These are phyloP conservation scores for Spizellomyces punctatus DNA, from an alignment of 192 early-diverging fungal species.

Conservation along the genomic window DNA sequence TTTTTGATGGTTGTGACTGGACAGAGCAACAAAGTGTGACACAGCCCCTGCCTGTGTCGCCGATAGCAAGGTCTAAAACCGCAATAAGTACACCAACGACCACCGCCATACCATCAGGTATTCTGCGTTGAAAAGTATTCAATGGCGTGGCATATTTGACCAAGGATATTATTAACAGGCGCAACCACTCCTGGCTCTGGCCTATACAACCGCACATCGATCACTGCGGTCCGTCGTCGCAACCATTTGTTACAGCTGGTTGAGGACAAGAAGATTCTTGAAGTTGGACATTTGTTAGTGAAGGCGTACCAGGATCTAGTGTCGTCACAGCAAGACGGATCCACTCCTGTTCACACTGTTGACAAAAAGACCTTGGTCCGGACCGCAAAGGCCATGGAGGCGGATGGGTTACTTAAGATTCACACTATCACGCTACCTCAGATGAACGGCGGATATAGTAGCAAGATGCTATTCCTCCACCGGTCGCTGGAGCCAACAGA, in stretches of 20 bases:
- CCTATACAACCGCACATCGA: too few relatives aligned
- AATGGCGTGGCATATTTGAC: too few relatives aligned
- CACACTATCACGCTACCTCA: conserved; percentile 48
- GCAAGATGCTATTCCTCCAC: conserved; percentile 52
- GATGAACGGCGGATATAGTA: conserved; percentile 41
- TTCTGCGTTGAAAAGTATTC: too few relatives aligned
- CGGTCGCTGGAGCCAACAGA: conserved; percentile 39
- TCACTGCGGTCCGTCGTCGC: conserved; percentile 9
- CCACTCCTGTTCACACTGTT: conserved; percentile 32
- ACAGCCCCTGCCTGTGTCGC: too few relatives aligned
- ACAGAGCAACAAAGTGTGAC: too few relatives aligned
- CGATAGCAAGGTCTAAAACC: too few relatives aligned
- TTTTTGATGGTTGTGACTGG: too few relatives aligned
- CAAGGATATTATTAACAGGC: too few relatives aligned
- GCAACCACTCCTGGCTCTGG: too few relatives aligned
- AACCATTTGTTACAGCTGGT: conserved; percentile 26
- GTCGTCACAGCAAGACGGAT: background rate
- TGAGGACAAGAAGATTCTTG: conserved; percentile 34
- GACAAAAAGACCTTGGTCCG: conserved; percentile 61
- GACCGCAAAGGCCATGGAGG: conserved; percentile 45
- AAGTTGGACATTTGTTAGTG: conserved; percentile 20
- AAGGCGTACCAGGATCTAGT: conserved; percentile 10
- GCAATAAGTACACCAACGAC: too few relatives aligned
- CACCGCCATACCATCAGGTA: too few relatives aligned
- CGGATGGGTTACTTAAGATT: conserved; percentile 43